Evolutionary conservation across 768 basidiomycete species (phyloP).

Genomic region (Phlegmacium glaucopus): DNA sequence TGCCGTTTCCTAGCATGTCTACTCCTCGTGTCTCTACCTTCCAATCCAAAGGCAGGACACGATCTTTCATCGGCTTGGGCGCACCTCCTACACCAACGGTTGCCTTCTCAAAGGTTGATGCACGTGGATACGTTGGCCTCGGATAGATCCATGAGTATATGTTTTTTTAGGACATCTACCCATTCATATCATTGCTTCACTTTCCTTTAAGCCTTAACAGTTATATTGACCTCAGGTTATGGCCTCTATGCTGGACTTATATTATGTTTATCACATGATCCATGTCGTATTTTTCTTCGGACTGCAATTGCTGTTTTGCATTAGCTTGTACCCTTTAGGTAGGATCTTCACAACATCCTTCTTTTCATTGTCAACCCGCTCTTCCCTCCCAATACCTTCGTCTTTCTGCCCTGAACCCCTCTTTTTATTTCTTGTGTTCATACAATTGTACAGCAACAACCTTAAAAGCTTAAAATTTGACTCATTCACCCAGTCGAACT

Average conservation of each 20-base stretch:
- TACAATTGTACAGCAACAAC: constrained; percentile 14
- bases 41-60: constrained; percentile 60
- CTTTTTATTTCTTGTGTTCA: constrained; percentile 25
- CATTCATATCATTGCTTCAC: constrained; percentile 6
- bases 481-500: background rate
- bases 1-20: constrained; percentile 55
- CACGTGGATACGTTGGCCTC: constrained; percentile 71
- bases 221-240: no score
- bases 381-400: constrained; percentile 9
- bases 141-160: constrained; percentile 20
- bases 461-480: background rate
- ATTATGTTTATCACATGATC: no score
- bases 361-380: constrained; percentile 7
- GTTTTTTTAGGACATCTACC: no score
- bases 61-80: constrained; percentile 71
- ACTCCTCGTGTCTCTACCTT: constrained; percentile 73
- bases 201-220: constrained; percentile 5
- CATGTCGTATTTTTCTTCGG: no score
- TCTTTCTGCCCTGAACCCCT: constrained; percentile 14
- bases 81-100: constrained; percentile 72
- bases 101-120: constrained; percentile 81
- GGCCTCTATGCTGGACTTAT: no score
- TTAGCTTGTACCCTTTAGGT: constrained; percentile 14
- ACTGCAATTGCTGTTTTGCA: no score
- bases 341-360: constrained; percentile 16